phyloP scores from a whole-genome alignment of 2,329 filamentous ascomycete species.

The Aspergillus cejpii region DNA sequence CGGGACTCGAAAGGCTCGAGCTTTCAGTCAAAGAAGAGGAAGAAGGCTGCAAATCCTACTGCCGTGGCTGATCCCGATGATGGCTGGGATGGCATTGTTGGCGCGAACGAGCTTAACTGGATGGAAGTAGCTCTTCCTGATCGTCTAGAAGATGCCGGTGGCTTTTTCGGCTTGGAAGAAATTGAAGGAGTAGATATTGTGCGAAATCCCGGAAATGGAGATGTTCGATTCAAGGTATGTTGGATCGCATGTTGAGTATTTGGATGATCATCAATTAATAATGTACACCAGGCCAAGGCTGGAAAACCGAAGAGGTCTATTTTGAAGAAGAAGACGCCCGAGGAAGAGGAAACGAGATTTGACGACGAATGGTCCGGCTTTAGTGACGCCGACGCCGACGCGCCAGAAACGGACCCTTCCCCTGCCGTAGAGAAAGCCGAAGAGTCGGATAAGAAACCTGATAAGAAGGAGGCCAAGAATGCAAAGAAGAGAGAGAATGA shows the following conservation, averaged over 20 bases:
- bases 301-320: constrained; percentile 32
- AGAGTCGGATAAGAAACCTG: constrained; percentile 16
- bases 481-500: constrained; percentile 16
- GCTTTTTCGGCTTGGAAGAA: constrained; percentile 87
- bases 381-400: constrained; percentile 44
- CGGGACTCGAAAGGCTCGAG: constrained; percentile 26
- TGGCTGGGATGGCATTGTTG: constrained; percentile 26
- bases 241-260: constrained; percentile 4
- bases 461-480: constrained; percentile 11
- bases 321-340: constrained; percentile 19
- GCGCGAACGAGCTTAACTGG: constrained; percentile 53
- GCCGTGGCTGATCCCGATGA: constrained; percentile 14
- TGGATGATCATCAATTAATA: constrained; percentile 6
- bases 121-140: constrained; percentile 63
- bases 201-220: constrained; percentile 51
- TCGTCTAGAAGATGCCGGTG: constrained; percentile 79
- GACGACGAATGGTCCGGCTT: constrained; percentile 61
- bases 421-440: constrained; percentile 9
- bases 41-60: constrained; percentile 22
- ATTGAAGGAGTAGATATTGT: constrained; percentile 87
- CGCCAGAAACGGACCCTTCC: constrained; percentile 11
- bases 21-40: constrained; percentile 33
- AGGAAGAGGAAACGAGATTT: constrained; percentile 28
- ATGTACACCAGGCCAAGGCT: constrained; percentile 27
- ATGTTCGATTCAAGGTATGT: constrained; percentile 40